A percentile compares a stretch with the other conserved stretches of the same genome.
Conservation (phyloP, 2,329 filamentous ascomycete genomes). For the Thelonectria olida region DNA sequence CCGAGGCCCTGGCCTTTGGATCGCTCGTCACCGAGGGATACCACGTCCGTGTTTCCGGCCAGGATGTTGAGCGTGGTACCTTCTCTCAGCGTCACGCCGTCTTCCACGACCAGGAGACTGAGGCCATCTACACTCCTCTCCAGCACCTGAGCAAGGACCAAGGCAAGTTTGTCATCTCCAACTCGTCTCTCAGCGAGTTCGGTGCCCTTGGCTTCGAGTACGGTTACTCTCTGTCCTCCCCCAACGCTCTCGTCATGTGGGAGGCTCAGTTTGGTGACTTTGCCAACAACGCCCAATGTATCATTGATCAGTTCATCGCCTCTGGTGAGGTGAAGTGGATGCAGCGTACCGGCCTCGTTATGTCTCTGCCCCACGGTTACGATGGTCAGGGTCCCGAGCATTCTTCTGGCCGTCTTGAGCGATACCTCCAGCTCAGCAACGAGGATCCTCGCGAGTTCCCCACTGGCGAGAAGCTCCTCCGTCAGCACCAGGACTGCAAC, state of each 20-base stretch:
- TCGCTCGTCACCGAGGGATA: constrained; percentile 91
- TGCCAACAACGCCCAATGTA: constrained; percentile 98
- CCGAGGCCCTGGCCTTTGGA: constrained; percentile 94
- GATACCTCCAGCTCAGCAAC: constrained; percentile 96
- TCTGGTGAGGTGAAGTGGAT: constrained; percentile 99
- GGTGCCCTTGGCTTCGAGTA: constrained; percentile 95
- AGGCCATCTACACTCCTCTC: constrained; percentile 91
- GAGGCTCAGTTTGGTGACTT: constrained; percentile 99
- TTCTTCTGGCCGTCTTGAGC: constrained; percentile 95
- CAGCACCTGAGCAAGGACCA: constrained; percentile 91
- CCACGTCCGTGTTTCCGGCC: constrained; percentile 96
- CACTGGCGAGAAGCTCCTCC: constrained; percentile 84
- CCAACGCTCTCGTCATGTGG: constrained; percentile 98
- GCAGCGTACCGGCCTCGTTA: constrained; percentile 94
- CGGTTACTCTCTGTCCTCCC: constrained; percentile 95
- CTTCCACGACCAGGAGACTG: constrained; percentile 95
- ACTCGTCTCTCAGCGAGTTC: constrained; percentile 83
- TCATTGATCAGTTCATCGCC: constrained; percentile 98
- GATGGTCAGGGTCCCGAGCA: constrained; percentile 98
- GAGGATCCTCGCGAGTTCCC: constrained; percentile 97
- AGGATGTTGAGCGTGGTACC: constrained; percentile 99
- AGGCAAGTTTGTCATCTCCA: constrained; percentile 94
- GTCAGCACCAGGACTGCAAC: constrained; percentile 99
- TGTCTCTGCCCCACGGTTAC: constrained; percentile 97
- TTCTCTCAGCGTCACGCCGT: constrained; percentile 98